Base-by-base conservation (phyloP, 2,329 filamentous ascomycete species). In the Venturia pyrina region DNA sequence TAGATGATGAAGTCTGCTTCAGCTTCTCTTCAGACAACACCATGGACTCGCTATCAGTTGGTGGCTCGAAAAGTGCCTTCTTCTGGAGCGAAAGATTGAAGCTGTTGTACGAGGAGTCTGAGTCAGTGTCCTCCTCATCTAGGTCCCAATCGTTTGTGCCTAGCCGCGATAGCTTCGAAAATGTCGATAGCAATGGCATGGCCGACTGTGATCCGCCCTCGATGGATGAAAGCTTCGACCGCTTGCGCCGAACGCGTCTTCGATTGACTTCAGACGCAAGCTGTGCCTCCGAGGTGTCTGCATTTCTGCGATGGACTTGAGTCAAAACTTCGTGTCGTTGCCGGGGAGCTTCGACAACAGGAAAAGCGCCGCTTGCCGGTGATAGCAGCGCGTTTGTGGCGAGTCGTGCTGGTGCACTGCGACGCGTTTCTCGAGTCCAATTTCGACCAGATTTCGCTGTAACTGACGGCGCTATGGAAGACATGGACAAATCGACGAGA, bases 31-130 rank as follows among this genome's bases (percentile, higher is more conserved):
- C 50, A 17, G 41, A 43, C 7, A 17, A 17, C 7, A 17, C 17
- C 8, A 17, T 17, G 17, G 17, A 7, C 17, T 43, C 41, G 7
- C 8, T 17, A 43, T 43, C 41, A 43, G 41, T 43, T 24, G 67
- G 64, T n/a, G 44, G 19, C 7, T 59, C 10, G 46, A 68, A 48
- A 32, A 65, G 37, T 24, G 66, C 65, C 43, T 69, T 68, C 57
- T 67, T 68, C 57, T 62, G 48, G 1, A 69, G 63, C n/a, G 17
- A 19, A 7, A 66, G 21, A 28, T 65, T 63, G 43, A 68, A 68
- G 57, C 66, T 66, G 46, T 68, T 68, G 64, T 68, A 68, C 37
- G 66, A 67, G 6, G 66, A 44, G 56, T 68, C 67, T 2, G 64
- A 64, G n/a, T 68, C 64, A n/a, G 7, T 60, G 15, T 37, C 56